Percentiles rank a stretch among this genome's conserved stretches.
Evolutionary conservation across 2,329 filamentous ascomycete genomes (phyloP).

Genomic region (Teratosphaeria nubilosa): DNA sequence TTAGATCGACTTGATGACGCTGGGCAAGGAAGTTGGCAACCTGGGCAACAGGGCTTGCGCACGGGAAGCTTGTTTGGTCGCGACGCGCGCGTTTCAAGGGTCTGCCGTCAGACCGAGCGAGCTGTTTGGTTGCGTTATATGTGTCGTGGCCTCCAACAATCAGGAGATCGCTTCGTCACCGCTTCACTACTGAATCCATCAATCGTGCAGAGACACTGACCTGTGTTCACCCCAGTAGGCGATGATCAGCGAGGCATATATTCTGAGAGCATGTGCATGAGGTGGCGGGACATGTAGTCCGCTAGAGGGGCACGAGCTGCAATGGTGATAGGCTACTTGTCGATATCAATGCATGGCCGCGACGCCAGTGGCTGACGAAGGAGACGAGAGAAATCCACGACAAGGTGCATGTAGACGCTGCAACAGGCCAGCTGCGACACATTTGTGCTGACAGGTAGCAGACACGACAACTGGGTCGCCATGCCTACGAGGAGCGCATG

Average conservation of each 20-base stretch:
- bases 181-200: background rate
- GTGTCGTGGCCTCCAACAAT: background rate
- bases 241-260: background rate
- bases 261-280: background rate
- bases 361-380: background rate
- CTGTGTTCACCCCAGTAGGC: background rate
- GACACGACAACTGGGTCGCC: conserved; percentile 34
- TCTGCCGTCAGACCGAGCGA: background rate
- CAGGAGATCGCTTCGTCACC: background rate
- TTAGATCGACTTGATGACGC: background rate
- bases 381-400: background rate
- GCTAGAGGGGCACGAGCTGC: background rate
- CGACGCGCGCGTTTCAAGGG: background rate
- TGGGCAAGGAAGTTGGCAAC: background rate
- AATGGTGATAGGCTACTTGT: background rate
- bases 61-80: background rate
- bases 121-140: background rate
- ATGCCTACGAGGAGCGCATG: conserved; percentile 37
- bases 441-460: conserved; percentile 8
- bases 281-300: background rate
- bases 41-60: background rate
- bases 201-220: background rate
- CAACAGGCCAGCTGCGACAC: background rate
- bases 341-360: background rate
- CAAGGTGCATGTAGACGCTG: background rate